These are phyloP conservation scores for Colletotrichum lentis DNA, from an alignment of 2,329 filamentous ascomycete species.

Conservation along the genomic window DNA sequence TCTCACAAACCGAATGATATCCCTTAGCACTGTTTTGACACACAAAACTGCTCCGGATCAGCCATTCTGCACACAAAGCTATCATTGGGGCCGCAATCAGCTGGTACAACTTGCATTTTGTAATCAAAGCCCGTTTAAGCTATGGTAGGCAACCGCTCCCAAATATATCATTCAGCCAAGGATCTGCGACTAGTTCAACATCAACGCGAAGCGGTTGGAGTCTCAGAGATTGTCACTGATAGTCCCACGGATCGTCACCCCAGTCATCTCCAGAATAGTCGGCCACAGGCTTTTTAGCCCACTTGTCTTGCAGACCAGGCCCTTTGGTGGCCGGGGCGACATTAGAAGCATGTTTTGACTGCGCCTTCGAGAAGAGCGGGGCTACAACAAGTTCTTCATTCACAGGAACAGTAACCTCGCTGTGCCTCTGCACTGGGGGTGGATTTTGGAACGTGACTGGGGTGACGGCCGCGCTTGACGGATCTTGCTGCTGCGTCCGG, in stretches of 20 bases:
- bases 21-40: neutral
- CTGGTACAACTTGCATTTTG: neutral
- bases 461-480: no score
- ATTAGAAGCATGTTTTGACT: neutral
- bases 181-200: neutral
- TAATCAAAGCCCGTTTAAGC: neutral
- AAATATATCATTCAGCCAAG: neutral
- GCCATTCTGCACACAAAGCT: neutral
- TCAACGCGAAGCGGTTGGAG: no score
- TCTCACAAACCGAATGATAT: neutral
- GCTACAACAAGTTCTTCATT: conserved; percentile 11
- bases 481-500: neutral
- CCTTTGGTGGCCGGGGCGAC: neutral
- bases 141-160: neutral
- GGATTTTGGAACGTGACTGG: no score
- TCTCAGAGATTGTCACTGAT: no score
- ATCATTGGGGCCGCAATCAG: neutral
- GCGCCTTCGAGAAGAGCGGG: conserved; percentile 29
- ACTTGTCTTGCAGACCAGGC: conserved; percentile 34
- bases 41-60: neutral
- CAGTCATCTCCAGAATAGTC: conserved; percentile 46
- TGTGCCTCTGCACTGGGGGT: neutral
- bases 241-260: conserved; percentile 41
- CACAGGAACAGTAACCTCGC: neutral
- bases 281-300: conserved; percentile 40